These are phyloP conservation scores for Puccinellia tenuiflora DNA, from an alignment of 176 grass and related monocot species.

Conservation along the genomic window DNA sequence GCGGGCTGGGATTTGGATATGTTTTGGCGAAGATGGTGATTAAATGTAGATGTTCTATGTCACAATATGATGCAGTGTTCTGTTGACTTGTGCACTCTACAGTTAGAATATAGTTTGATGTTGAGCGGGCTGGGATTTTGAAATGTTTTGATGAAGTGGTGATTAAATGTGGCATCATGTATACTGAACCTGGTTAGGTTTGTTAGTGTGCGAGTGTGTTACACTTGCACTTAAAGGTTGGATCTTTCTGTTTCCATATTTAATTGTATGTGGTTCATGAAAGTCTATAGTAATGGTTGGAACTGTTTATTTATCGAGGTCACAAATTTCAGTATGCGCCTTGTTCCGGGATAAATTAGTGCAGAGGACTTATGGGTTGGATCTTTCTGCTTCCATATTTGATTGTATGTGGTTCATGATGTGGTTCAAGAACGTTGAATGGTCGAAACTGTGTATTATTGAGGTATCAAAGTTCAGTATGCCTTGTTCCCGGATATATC, in stretches of 20 bases:
- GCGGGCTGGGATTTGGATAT: not conserved
- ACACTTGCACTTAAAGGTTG: not conserved
- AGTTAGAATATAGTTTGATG: conserved; percentile 2
- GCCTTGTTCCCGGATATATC: conserved; percentile 9
- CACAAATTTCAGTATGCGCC: not conserved
- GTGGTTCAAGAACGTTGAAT: not conserved
- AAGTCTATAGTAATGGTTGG: not conserved
- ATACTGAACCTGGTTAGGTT: conserved; percentile 4
- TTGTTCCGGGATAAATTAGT: conserved; percentile 13
- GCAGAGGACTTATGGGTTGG: not conserved
- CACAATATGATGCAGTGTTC: not conserved
- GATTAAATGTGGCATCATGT: not conserved
- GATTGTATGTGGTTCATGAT: not conserved
- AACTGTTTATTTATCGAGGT: not conserved
- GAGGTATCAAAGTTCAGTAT: not conserved
- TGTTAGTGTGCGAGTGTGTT: not conserved
- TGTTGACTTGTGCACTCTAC: not conserved
- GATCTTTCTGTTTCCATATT: not conserved
- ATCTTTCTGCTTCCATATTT: not conserved
- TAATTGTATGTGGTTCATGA: not conserved
- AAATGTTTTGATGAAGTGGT: not conserved
- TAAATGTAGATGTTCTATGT: not conserved
- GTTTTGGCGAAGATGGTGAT: not conserved
- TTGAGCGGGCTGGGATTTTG: not conserved
- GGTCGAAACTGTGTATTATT: not conserved